Conservation (phyloP, 805 yeast genomes). For the Candida awuae region DNA sequence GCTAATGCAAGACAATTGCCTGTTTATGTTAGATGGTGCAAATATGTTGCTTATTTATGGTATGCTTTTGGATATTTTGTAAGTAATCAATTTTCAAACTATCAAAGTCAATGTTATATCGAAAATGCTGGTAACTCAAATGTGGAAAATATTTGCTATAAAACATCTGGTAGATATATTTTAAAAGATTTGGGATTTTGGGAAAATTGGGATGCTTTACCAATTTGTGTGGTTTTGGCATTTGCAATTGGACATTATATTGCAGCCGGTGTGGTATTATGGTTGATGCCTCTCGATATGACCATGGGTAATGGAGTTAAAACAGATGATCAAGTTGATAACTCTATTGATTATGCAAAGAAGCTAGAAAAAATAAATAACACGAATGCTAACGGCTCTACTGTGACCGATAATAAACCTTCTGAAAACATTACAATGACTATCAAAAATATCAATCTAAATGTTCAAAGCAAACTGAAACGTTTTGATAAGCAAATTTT, state of each 20-base stretch:
- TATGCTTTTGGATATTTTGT: constrained; percentile 64
- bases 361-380: neutral
- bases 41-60: constrained; percentile 70
- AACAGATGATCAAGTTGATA: constrained; percentile 12
- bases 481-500: constrained; percentile 29
- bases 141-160: constrained; percentile 33
- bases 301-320: constrained; percentile 35
- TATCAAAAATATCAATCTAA: constrained; percentile 17
- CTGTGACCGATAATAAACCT: neutral
- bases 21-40: constrained; percentile 80
- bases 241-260: constrained; percentile 51
- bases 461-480: constrained; percentile 19
- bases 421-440: constrained; percentile 12
- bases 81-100: constrained; percentile 59
- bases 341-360: constrained; percentile 10
- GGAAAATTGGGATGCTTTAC: constrained; percentile 55
- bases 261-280: constrained; percentile 40
- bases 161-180: constrained; percentile 48
- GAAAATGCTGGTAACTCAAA: constrained; percentile 28
- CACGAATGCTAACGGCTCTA: neutral
- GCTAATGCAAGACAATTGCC: constrained; percentile 69
- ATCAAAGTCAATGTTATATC: constrained; percentile 45
- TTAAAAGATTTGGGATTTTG: constrained; percentile 54
- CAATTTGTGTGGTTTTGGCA: constrained; percentile 50
- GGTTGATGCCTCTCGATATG: constrained; percentile 43